Percentiles rank a stretch among this genome's conserved stretches.
Conservation (phyloP, 805 yeast genomes). For the Ogataea allantospora region DNA sequence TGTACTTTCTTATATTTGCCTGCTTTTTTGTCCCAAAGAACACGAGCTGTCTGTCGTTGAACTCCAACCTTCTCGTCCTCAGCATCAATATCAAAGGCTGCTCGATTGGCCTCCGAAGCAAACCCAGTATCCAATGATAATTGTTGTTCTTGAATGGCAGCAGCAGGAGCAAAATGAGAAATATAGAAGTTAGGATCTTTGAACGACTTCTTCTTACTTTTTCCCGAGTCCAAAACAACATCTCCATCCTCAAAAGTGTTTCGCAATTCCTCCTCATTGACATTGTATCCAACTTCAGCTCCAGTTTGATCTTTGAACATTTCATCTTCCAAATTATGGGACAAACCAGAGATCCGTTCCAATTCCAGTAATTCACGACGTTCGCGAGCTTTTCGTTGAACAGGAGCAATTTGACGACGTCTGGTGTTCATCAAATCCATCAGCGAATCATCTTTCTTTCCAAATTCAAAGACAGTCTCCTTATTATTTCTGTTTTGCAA, state of each 20-base stretch:
- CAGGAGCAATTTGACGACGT: constrained; percentile 75
- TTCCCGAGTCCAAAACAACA: constrained; percentile 27
- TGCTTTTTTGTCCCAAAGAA: constrained; percentile 91
- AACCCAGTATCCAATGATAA: constrained; percentile 59
- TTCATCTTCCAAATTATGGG: constrained; percentile 74
- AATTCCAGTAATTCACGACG: constrained; percentile 63
- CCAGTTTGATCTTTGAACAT: constrained; percentile 50
- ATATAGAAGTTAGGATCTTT: constrained; percentile 79
- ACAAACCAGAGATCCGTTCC: constrained; percentile 72
- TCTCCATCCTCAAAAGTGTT: constrained; percentile 56
- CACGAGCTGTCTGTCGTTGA: constrained; percentile 64
- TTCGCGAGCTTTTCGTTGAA: constrained; percentile 76
- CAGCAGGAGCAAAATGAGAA: constrained; percentile 85
- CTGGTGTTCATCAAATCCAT: constrained; percentile 83
- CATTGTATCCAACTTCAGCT: constrained; percentile 36
- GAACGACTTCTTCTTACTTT: constrained; percentile 51
- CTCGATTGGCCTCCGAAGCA: constrained; percentile 78
- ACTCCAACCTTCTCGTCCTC: constrained; percentile 66
- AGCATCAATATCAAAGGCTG: constrained; percentile 77
- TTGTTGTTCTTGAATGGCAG: constrained; percentile 79
- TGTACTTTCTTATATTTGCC: constrained; percentile 82
- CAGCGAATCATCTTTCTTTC: constrained; percentile 64
- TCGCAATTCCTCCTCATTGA: constrained; percentile 47
- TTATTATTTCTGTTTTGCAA: constrained; percentile 66
- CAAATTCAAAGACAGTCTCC: constrained; percentile 94